Percentiles rank a stretch among this genome's conserved stretches.
phyloP scores from a whole-genome alignment of 2,329 filamentous ascomycete species.

The Zymoseptoria pseudotritici region DNA sequence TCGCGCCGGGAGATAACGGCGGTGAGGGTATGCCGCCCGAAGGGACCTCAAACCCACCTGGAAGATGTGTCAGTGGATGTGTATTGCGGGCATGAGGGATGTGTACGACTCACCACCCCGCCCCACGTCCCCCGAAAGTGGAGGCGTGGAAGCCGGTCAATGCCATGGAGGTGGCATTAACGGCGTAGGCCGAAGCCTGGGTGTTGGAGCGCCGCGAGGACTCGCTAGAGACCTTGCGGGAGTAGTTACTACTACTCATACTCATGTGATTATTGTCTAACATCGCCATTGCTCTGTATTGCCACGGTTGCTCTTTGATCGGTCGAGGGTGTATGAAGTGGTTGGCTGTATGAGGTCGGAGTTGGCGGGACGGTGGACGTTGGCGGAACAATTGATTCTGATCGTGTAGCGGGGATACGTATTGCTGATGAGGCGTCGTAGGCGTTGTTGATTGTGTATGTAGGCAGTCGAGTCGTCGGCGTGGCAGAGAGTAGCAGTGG shows the following conservation, averaged over 20 bases:
- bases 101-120: conserved; percentile 18
- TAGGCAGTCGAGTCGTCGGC: background rate
- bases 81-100: background rate
- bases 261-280: conserved; percentile 64
- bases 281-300: conserved; percentile 56
- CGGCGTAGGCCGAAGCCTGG: conserved; percentile 86
- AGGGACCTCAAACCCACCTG: conserved; percentile 88
- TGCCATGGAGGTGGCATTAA: conserved; percentile 59
- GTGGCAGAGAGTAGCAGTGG: background rate
- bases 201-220: conserved; percentile 64
- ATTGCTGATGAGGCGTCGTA: background rate
- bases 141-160: conserved; percentile 78
- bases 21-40: conserved; percentile 72
- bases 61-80: conserved; percentile 41
- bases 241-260: conserved; percentile 59
- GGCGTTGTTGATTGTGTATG: conserved; percentile 1
- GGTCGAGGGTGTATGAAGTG: conserved; percentile 2
- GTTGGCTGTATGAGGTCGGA: background rate
- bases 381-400: background rate
- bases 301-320: conserved; percentile 37
- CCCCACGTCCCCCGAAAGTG: conserved; percentile 80
- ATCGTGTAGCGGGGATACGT: background rate
- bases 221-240: conserved; percentile 43
- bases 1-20: conserved; percentile 64
- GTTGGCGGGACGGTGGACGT: background rate